Percentiles rank a stretch among this genome's conserved stretches.
Evolutionary conservation across 1,139 yeast genomes (phyloP).

Genomic region (Meyerozyma sp.): DNA sequence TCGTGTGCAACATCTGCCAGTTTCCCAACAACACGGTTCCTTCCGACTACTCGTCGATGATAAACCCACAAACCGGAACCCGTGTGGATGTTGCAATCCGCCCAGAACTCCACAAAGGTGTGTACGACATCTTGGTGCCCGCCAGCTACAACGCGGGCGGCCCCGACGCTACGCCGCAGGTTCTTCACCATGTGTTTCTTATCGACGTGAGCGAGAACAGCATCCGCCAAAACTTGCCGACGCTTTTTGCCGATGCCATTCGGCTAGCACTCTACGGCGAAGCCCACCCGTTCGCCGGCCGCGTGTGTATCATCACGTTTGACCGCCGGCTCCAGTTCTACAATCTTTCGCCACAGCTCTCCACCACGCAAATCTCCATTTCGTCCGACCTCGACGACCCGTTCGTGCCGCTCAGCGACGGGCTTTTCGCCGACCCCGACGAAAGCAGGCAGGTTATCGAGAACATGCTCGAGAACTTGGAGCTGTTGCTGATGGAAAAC

Average conservation of each 20-base stretch:
- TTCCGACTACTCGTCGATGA: conserved; percentile 57
- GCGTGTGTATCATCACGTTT: conserved; percentile 53
- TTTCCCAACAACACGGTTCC: conserved; percentile 68
- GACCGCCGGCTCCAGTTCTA: conserved; percentile 73
- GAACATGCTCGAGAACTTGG: conserved; percentile 61
- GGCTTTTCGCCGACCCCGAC: conserved; percentile 75
- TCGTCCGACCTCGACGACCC: conserved; percentile 75
- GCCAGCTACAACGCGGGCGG: conserved; percentile 56
- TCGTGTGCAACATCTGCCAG: conserved; percentile 84
- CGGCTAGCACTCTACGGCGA: conserved; percentile 45
- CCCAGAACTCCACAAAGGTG: conserved; percentile 79
- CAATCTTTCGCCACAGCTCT: conserved; percentile 53
- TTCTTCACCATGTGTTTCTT: conserved; percentile 68
- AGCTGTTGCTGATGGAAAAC: conserved; percentile 34
- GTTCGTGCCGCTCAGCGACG: conserved; percentile 73
- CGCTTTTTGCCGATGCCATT: conserved; percentile 69
- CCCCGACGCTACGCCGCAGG: conserved; percentile 21
- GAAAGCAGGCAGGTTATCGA: conserved; percentile 63
- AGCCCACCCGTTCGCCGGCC: conserved; percentile 9
- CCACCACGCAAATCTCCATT: conserved; percentile 60
- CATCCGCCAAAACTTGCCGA: conserved; percentile 57
- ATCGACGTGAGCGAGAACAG: conserved; percentile 70
- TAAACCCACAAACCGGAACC: conserved; percentile 54
- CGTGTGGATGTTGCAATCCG: conserved; percentile 59
- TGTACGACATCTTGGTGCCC: conserved; percentile 82